Conservation (phyloP, 768 basidiomycete genomes). For the Mycena chlorophos region DNA sequence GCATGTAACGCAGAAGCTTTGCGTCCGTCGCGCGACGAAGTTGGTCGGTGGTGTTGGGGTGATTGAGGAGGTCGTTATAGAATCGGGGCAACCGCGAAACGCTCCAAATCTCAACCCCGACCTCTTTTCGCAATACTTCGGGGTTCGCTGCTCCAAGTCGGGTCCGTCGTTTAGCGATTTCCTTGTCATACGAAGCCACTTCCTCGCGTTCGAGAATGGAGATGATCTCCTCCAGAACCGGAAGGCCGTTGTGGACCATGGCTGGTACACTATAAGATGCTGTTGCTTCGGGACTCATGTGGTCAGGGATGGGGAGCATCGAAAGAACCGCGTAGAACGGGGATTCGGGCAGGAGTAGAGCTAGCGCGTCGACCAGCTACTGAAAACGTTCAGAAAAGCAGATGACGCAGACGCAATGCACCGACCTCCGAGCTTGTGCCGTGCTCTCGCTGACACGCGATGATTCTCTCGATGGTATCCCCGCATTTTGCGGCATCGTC, state of each 20-base stretch:
- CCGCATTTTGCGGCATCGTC: constrained; percentile 78
- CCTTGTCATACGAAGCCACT: constrained; percentile 52
- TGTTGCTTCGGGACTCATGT: constrained; percentile 69
- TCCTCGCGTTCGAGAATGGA: constrained; percentile 65
- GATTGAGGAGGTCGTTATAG: constrained; percentile 80
- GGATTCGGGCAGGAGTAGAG: constrained; percentile 74
- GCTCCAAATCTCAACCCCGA: constrained; percentile 64
- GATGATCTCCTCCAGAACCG: constrained; percentile 71
- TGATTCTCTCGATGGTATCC: constrained; percentile 74
- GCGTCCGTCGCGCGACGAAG: constrained; percentile 76
- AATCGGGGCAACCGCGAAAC: constrained; percentile 72
- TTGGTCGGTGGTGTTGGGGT: constrained; percentile 75
- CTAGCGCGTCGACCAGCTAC: constrained; percentile 68
- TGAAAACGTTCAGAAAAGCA: background rate
- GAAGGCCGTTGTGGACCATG: constrained; percentile 69
- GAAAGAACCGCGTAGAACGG: constrained; percentile 61
- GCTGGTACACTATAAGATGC: constrained; percentile 57
- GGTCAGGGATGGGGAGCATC: constrained; percentile 69
- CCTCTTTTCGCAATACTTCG: constrained; percentile 59
- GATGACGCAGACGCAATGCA: constrained; percentile 14
- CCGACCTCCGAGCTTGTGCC: constrained; percentile 62
- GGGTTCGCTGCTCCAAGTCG: constrained; percentile 69
- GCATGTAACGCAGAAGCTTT: constrained; percentile 68
- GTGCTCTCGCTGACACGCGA: constrained; percentile 59
- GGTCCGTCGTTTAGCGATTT: constrained; percentile 76